A percentile compares a stretch with the other conserved stretches of the same genome.
Conservation (phyloP, 495 filamentous ascomycete genomes). For the Lindgomyces ingoldianus region DNA sequence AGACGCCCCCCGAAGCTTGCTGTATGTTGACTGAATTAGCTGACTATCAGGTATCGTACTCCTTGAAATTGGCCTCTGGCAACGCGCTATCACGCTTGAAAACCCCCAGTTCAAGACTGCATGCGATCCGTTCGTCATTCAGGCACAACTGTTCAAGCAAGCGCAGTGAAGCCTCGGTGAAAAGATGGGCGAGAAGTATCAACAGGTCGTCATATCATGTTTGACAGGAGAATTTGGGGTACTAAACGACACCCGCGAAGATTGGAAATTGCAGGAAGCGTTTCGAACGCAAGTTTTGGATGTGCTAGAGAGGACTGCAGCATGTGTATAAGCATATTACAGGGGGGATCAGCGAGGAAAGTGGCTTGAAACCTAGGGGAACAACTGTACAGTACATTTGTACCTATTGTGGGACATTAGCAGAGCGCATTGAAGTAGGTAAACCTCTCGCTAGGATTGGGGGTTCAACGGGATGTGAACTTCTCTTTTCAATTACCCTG, state of each 20-base stretch:
- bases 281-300: constrained; percentile 43
- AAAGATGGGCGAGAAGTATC: constrained; percentile 42
- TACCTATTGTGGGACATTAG: no score
- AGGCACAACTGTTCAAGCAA: constrained; percentile 39
- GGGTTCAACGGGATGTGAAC: no score
- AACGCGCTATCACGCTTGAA: constrained; percentile 37
- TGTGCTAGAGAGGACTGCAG: constrained; percentile 27
- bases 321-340: constrained; percentile 7
- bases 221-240: constrained; percentile 40
- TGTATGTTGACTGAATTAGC: background rate
- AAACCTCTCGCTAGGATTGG: no score
- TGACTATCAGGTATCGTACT: constrained; percentile 9
- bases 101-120: constrained; percentile 37
- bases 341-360: no score
- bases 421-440: no score
- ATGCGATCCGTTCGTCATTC: constrained; percentile 39
- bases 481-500: no score
- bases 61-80: constrained; percentile 25
- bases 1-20: background rate
- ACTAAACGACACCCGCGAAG: constrained; percentile 41
- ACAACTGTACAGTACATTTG: no score
- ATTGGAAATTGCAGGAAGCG: constrained; percentile 42
- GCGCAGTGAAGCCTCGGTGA: constrained; percentile 34
- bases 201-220: constrained; percentile 40
- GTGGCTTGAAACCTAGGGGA: no score